These are phyloP conservation scores for Puccinia polysora DNA, from an alignment of 1,284 basidiomycete genomes.

Conservation along the genomic window DNA sequence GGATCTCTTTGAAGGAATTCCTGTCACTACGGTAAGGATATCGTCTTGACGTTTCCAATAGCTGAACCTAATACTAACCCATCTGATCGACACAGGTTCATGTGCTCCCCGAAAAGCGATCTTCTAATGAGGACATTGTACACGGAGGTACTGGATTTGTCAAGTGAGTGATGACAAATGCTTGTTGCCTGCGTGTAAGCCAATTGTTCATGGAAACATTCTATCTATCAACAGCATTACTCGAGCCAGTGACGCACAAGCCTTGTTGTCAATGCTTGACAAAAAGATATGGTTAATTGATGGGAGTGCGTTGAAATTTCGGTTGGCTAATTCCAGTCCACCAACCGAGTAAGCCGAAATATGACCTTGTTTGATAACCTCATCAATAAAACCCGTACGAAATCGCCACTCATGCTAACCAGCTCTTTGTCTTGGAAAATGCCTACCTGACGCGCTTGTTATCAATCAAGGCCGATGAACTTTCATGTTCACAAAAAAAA, in stretches of 20 bases:
- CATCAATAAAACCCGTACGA: no score
- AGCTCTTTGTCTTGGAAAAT: background rate
- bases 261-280: constrained; percentile 25
- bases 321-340: constrained; percentile 32
- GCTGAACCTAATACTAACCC: no score
- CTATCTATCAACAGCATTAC: constrained; percentile 8
- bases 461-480: background rate
- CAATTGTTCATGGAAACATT: background rate
- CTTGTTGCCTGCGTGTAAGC: background rate
- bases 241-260: constrained; percentile 31
- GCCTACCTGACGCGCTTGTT: background rate
- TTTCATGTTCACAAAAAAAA: constrained; percentile 12
- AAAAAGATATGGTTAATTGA: constrained; percentile 42
- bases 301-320: constrained; percentile 38
- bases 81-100: constrained; percentile 14
- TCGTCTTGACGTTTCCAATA: no score
- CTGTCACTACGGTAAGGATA: constrained; percentile 17
- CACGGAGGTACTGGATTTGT: constrained; percentile 36
- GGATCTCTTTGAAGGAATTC: constrained; percentile 41
- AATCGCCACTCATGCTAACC: background rate
- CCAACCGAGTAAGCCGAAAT: constrained; percentile 30
- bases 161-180: constrained; percentile 1
- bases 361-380: background rate
- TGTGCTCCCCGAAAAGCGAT: constrained; percentile 27
- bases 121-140: constrained; percentile 1